phyloP scores from a whole-genome alignment of 2,329 filamentous ascomycete genomes.

The Colletotrichum sp. region DNA sequence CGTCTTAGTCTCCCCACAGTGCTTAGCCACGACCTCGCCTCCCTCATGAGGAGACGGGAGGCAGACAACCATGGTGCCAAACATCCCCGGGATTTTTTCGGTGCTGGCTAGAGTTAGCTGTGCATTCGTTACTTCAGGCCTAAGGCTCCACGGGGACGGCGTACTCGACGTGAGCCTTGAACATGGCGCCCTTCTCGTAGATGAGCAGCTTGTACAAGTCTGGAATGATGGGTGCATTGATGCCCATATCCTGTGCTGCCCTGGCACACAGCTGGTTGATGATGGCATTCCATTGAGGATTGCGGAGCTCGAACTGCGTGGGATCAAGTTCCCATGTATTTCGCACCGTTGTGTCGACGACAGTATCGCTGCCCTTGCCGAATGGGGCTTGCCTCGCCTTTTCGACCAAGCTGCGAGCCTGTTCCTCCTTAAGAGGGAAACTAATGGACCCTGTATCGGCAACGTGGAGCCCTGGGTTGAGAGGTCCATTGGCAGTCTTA shows the following conservation, averaged over 20 bases:
- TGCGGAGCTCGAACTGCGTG: conserved; percentile 39
- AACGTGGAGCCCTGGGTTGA: conserved; percentile 18
- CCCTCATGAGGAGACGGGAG: conserved; percentile 54
- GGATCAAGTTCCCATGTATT: conserved; percentile 50
- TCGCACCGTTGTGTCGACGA: conserved; percentile 43
- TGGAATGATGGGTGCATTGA: conserved; percentile 32
- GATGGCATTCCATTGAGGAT: conserved; percentile 34
- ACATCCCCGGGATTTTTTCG: conserved; percentile 51
- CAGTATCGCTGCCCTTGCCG: conserved; percentile 42
- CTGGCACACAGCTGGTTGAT: conserved; percentile 27
- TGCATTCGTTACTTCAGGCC: accelerated
- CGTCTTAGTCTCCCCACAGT: conserved; percentile 35
- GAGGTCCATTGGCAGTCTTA: neutral
- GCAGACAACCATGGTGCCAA: conserved; percentile 54
- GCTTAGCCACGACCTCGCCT: conserved; percentile 44
- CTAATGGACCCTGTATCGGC: conserved; percentile 25
- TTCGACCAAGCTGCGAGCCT: conserved; percentile 29
- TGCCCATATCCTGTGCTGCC: conserved; percentile 35
- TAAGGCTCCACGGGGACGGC: neutral
- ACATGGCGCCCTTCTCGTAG: conserved; percentile 55
- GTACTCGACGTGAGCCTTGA: conserved; percentile 49
- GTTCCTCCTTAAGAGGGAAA: conserved; percentile 28
- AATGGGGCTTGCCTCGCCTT: conserved; percentile 37
- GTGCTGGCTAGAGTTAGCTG: conserved; percentile 30
- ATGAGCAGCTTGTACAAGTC: conserved; percentile 53